Base-by-base conservation (phyloP, 306 rosid species). In the Crataegus laevigata region DNA sequence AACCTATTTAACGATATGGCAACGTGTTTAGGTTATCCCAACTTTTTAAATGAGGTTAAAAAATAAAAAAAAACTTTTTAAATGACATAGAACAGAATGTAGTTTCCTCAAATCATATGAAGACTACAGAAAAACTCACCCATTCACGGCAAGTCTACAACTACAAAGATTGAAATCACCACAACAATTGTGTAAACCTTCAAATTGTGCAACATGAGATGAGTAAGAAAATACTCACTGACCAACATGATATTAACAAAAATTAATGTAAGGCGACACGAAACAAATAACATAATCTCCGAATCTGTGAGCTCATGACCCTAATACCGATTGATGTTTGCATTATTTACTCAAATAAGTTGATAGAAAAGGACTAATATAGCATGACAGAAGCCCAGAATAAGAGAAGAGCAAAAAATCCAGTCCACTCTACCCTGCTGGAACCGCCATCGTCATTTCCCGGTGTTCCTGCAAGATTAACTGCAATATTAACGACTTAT, bases 361-460 rank as follows among this genome's bases (percentile, higher is more conserved):
- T 24, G 11, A 47, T 25, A 26, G 12, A 9, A 24, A 51, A 51
- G 51, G 29, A 25, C 75, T 83, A 91, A 78, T 77, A 68, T 26
- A 80, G 77, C 65, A 84, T 4, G 81, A 78, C 34, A 28, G 92
- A 83, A 62, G 69, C 85, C 83, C 81, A 83, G 43, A 84, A 54
- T 2, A 89, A 58, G 80, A 86, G 66, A 6, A 87, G 63, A 73
- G 79, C 54, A 47, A 86, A 79, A 50, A 89, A 5, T 30, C 94
- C 94, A 0, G 79, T 59, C 82, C 85, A 79, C 28, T 63, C 77
- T n/a, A 75, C 71, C 80, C 71, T 83, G 77, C 64, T 80, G 55
- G 87, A 81, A 47, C 68, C 87, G 40, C 15, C 69, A 0, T 42
- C 54, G 8, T 68, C 82, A 15, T 63, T 8, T 72, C 85, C 78